Evolutionary conservation across 192 early-diverging fungal species (phyloP).

Genomic region (Podila verticillata): DNA sequence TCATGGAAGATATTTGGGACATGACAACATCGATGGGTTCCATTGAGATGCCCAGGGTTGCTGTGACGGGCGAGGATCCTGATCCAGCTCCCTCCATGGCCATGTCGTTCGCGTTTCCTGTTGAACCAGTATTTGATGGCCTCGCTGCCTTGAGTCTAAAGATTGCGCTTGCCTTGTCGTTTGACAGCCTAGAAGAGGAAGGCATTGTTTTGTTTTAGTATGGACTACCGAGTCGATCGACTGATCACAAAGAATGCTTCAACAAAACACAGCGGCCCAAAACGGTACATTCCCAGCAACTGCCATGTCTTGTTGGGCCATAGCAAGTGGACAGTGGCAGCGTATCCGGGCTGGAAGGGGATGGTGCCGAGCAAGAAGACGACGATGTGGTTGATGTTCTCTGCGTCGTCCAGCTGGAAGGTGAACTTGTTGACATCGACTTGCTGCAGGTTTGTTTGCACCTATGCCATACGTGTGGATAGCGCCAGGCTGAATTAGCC

Average conservation of each 20-base stretch:
- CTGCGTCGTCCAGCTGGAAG: slow-evolving; percentile 88
- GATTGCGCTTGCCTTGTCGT: slow-evolving; percentile 86
- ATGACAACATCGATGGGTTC: slow-evolving; percentile 83
- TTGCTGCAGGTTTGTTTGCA: slow-evolving; percentile 92
- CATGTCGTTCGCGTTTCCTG: slow-evolving; percentile 24
- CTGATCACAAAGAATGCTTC: not conserved
- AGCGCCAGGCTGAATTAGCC: no score
- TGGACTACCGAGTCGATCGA: not conserved
- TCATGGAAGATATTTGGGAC: slow-evolving; percentile 56
- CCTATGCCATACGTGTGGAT: slow-evolving; percentile 57
- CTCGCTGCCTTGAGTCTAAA: slow-evolving; percentile 65
- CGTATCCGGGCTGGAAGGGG: slow-evolving; percentile 90
- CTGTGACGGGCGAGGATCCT: slow-evolving; percentile 52
- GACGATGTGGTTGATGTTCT: slow-evolving; percentile 92
- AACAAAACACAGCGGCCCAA: not conserved
- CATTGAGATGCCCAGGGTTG: slow-evolving; percentile 92
- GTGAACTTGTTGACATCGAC: slow-evolving; percentile 88
- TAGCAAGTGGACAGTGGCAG: slow-evolving; percentile 93
- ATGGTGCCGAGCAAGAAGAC: slow-evolving; percentile 89
- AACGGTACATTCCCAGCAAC: slow-evolving; percentile 70
- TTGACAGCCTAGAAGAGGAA: slow-evolving; percentile 66
- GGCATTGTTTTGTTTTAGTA: not conserved
- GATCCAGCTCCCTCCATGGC: slow-evolving; percentile 43
- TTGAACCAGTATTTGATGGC: not conserved
- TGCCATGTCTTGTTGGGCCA: slow-evolving; percentile 88